Conservation (phyloP, 192 early-diverging fungal species). For the Backusella macrospora region DNA sequence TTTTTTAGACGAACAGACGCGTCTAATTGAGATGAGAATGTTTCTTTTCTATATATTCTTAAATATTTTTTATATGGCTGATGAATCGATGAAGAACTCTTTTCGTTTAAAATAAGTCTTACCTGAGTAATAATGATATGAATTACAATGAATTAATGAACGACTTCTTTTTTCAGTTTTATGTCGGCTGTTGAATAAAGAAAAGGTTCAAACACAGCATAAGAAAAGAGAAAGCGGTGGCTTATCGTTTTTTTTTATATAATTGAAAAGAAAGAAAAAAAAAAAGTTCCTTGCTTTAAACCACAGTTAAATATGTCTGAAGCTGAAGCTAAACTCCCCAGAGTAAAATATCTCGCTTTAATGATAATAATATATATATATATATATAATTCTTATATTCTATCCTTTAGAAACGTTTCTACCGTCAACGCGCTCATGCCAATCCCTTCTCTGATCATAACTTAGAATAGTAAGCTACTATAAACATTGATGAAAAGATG, state of each 20-base stretch:
- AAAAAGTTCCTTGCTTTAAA: background rate
- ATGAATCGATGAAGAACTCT: too few species aligned
- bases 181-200: too few species aligned
- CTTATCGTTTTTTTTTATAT: background rate
- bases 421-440: conserved; percentile 90
- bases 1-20: too few species aligned
- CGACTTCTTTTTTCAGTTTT: too few species aligned
- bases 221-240: background rate
- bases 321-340: conserved; percentile 33
- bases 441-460: conserved; percentile 97
- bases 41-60: too few species aligned
- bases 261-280: background rate
- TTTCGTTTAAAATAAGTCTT: too few species aligned
- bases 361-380: background rate
- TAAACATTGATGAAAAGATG: background rate
- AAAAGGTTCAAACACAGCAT: too few species aligned
- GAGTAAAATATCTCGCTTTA: conserved; percentile 17
- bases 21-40: too few species aligned
- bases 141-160: too few species aligned
- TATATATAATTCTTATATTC: background rate
- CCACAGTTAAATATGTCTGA: conserved; percentile 19
- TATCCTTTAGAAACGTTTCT: conserved; percentile 76
- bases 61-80: too few species aligned
- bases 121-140: too few species aligned
- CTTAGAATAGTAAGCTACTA: conserved; percentile 77